Base-by-base conservation (phyloP, 805 yeast species). In the Candida odintsovae region DNA sequence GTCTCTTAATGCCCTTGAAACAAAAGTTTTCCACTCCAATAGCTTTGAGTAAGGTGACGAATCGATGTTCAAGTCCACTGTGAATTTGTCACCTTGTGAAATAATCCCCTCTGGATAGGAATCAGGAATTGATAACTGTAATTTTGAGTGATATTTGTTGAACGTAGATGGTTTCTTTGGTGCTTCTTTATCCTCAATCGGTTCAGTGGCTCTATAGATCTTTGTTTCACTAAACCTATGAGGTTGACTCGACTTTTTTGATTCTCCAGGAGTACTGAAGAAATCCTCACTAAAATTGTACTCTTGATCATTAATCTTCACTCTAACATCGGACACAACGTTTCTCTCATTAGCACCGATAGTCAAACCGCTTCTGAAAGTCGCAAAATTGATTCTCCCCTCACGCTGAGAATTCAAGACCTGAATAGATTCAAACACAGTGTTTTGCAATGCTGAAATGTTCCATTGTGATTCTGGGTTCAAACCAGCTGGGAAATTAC, bases 371-470 rank as follows among this genome's bases (percentile, higher is more conserved):
- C 66, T 62, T 33, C 67, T 71, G 5, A 84, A 57, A 3, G 65
- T 65, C 18, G 64, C 62, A 78, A 83, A 76, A 5, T 66, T 56
- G 0, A 60, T 53, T 11, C 65, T 58, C 13, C 51, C 46, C 0
- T 56, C 48, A 11, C 68, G 58, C 42, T 75, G 72, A 43, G 73
- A 55, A n/a, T 69, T 65, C 23, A 76, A 48, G 1, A 70, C 46
- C 50, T 71, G 70, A 25, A 70, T 57, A 29, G 77, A 53, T 53
- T 80, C 87, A 62, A 73, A 68, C 25, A 66, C 64, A 26, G 73
- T 49, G 41, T 67, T 49, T 47, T 71, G 66, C 37, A 69, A 49
- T 10, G 71, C 62, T 0, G 72, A 61, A 6, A 61, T 50, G 29
- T 74, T 69, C 85, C 85, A 81, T 16, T 57, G 43, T 47, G 66